Base-by-base conservation (phyloP, 108 stramenopile species). In the Nitzschia sp. region DNA sequence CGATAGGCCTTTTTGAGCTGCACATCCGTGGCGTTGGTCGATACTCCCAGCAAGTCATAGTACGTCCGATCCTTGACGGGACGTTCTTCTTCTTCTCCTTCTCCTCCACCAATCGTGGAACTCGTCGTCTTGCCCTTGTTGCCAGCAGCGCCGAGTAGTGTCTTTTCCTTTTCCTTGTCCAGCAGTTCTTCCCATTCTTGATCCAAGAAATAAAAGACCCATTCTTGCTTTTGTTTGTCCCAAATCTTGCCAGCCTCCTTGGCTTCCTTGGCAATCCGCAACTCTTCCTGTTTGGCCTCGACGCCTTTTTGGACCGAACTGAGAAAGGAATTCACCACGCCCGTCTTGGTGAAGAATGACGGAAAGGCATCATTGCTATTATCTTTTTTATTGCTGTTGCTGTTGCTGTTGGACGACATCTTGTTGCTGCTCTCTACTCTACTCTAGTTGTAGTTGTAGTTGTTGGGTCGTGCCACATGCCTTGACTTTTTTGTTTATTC, bases 1-100 rank as follows among this genome's bases (percentile, higher is more conserved):
- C 92, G 92, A 63, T 96, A 96, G 1, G 91, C 91, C 79, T 95
- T 94, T 75, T 95, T 96, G 48, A 96, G 89, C 58, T 96, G 90
- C 15, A 66, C 80, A 41, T 77, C 50, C 2, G 84, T 73, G 31
- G 96, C 93, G 58, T 80, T 83, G 35, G 93, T 86, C 34, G 80
- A 72, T 9, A 93, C 89, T 6, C 84, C 81, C 32, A 96, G 60
- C 65, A 96, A 53, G 68, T 94, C 91, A 66, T 96, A 96, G 66
- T 76, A 96, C 35, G 88, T 72, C 46, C 85, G 81, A 71, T 93
- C 91, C 74, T 92, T 91, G 52, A 96, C 93, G 30, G 29, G 47
- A 54, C 75, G 78, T 69, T 78, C 86, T 17, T 61, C 55, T 44
- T 53, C 35, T 19, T 53, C 28, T 6, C 19, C 62, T 13, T 25